Evolutionary conservation across 2,329 filamentous ascomycete genomes (phyloP).

Genomic region (Diplodia sapinea): DNA sequence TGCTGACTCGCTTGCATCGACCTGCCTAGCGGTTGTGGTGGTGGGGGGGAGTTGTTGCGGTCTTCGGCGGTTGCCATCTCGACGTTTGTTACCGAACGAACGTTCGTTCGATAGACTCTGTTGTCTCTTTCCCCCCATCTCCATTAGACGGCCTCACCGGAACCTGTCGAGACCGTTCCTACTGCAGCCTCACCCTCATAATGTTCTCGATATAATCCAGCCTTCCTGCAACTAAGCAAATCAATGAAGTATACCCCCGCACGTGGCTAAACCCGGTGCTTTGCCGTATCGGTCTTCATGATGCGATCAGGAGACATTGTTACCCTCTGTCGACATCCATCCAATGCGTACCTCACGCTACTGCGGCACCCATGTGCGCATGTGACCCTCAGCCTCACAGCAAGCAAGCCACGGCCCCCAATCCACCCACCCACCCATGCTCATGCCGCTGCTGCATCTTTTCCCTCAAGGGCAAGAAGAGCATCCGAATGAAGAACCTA

Average conservation of each 20-base stretch:
- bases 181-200: background rate
- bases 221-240: background rate
- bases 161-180: background rate
- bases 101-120: no score
- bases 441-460: background rate
- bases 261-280: background rate
- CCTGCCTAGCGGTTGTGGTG: background rate
- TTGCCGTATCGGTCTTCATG: slow-evolving; percentile 6
- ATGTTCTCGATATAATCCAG: background rate
- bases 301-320: slow-evolving; percentile 14
- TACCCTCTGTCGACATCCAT: background rate
- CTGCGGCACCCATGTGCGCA: background rate
- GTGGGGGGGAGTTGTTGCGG: no score
- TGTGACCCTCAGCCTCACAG: slow-evolving; percentile 1
- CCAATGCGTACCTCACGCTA: background rate
- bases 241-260: background rate
- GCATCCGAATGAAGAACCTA: no score
- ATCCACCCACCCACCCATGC: background rate
- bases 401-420: background rate
- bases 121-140: no score
- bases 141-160: background rate
- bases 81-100: no score
- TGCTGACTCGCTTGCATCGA: background rate
- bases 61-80: no score
- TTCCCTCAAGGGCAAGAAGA: background rate